phyloP scores from a whole-genome alignment of 2,329 filamentous ascomycete species.

The Venturia carpophila region DNA sequence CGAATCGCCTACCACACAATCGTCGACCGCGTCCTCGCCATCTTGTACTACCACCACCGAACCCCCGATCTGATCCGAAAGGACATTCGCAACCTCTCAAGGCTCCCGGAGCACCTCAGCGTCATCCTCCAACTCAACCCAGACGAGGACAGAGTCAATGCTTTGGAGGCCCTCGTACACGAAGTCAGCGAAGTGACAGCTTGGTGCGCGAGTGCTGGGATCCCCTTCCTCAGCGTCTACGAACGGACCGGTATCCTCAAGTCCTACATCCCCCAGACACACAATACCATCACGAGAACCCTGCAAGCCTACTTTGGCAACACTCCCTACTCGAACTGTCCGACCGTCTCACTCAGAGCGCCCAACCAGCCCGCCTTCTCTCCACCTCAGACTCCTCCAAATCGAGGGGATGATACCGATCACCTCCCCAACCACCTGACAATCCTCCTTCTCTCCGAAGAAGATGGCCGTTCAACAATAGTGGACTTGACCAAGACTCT shows the following conservation, averaged over 20 bases:
- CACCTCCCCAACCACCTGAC: conserved; percentile 39
- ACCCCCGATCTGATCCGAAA: conserved; percentile 86
- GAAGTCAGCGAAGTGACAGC: conserved; percentile 87
- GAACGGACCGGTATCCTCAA: conserved; percentile 91
- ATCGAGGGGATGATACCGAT: conserved; percentile 25
- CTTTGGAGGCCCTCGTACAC: conserved; percentile 75
- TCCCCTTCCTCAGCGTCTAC: conserved; percentile 81
- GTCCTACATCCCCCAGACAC: conserved; percentile 75
- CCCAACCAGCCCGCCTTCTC: conserved; percentile 59
- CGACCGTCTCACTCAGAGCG: conserved; percentile 60
- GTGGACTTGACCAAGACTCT: conserved; percentile 93
- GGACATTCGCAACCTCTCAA: conserved; percentile 67
- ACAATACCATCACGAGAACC: conserved; percentile 70
- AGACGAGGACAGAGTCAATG: conserved; percentile 57
- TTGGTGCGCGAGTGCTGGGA: conserved; percentile 86
- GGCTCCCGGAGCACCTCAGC: conserved; percentile 78
- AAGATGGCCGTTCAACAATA: conserved; percentile 86
- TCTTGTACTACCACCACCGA: conserved; percentile 91
- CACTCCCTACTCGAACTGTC: conserved; percentile 51
- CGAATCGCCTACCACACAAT: conserved; percentile 74
- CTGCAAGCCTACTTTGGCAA: conserved; percentile 82
- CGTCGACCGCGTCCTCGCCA: conserved; percentile 66
- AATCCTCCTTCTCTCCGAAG: conserved; percentile 73
- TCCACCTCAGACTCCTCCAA: conserved; percentile 36
- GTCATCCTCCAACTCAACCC: conserved; percentile 69